Conservation (phyloP, 768 basidiomycete species). For the Jaapia argillacea region DNA sequence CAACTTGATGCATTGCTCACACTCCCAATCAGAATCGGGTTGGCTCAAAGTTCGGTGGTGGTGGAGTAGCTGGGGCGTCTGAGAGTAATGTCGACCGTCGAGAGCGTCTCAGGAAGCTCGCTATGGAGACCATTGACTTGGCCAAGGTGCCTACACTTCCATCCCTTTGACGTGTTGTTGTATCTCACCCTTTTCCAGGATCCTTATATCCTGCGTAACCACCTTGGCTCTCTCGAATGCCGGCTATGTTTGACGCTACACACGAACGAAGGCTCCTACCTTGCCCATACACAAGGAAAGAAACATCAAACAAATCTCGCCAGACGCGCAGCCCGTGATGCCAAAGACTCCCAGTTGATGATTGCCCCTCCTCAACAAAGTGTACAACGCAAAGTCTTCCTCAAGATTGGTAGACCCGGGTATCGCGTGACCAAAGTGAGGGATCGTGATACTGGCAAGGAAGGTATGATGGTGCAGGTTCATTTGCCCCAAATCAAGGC, state of each 20-base stretch:
- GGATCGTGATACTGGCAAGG: constrained; percentile 81
- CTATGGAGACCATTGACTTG: constrained; percentile 94
- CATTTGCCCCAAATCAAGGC: constrained; percentile 91
- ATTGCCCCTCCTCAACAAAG: constrained; percentile 73
- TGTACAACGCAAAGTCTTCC: constrained; percentile 86
- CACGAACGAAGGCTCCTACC: constrained; percentile 98
- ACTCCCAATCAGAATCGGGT: constrained; percentile 69
- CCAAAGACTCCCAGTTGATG: constrained; percentile 87
- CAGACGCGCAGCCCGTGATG: constrained; percentile 92
- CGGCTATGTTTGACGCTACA: constrained; percentile 95
- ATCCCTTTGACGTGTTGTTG: not conserved
- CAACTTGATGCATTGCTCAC: not conserved
- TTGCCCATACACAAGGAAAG: constrained; percentile 98
- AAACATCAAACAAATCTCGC: constrained; percentile 99
- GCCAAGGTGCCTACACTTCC: constrained; percentile 59
- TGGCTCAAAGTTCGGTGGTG: constrained; percentile 92
- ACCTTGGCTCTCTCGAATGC: constrained; percentile 97
- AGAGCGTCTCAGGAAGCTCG: constrained; percentile 90
- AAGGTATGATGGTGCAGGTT: constrained; percentile 97
- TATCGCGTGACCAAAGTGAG: constrained; percentile 96
- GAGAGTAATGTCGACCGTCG: constrained; percentile 94
- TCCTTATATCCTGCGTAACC: constrained; percentile 97
- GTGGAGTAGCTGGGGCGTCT: constrained; percentile 90
- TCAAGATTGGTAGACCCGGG: constrained; percentile 95
- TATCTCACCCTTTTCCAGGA: constrained; percentile 41